Conservation (phyloP, 805 yeast genomes). For the Cyberlindnera suaveolens region DNA sequence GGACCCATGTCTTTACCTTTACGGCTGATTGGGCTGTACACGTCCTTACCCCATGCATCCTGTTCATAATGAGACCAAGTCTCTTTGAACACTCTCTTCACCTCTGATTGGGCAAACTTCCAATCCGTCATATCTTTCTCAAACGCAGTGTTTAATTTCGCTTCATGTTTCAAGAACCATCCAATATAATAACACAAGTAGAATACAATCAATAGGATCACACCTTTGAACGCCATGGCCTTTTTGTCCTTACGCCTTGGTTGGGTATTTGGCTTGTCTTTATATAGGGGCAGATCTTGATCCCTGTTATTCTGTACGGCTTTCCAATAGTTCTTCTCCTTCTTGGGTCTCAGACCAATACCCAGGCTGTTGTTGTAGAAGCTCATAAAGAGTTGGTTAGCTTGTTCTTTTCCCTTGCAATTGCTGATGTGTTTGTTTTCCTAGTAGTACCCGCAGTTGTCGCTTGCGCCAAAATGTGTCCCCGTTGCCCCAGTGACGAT, state of each 20-base stretch:
- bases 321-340: slow-evolving; percentile 17
- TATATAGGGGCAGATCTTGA: slow-evolving; percentile 39
- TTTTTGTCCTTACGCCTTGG: slow-evolving; percentile 13
- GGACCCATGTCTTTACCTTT: slow-evolving; percentile 70
- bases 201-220: slow-evolving; percentile 33
- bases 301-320: slow-evolving; percentile 12
- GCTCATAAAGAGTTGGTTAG: not conserved
- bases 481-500: no score
- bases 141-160: slow-evolving; percentile 3
- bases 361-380: not conserved
- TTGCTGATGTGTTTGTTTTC: no score
- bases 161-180: slow-evolving; percentile 16
- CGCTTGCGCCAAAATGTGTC: no score
- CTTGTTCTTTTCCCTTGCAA: no score
- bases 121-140: slow-evolving; percentile 27
- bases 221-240: slow-evolving; percentile 37
- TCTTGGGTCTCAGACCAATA: slow-evolving; percentile 11
- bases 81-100: slow-evolving; percentile 60
- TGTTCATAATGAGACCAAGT: slow-evolving; percentile 73
- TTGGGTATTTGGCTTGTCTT: slow-evolving; percentile 38
- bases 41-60: slow-evolving; percentile 82
- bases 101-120: slow-evolving; percentile 41
- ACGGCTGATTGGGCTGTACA: slow-evolving; percentile 62
- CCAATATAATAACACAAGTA: slow-evolving; percentile 34
- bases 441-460: no score